Percentiles rank a stretch among this genome's conserved stretches.
These are phyloP conservation scores for Teratosphaeria viscida DNA, from an alignment of 2,329 filamentous ascomycete species.

Conservation along the genomic window DNA sequence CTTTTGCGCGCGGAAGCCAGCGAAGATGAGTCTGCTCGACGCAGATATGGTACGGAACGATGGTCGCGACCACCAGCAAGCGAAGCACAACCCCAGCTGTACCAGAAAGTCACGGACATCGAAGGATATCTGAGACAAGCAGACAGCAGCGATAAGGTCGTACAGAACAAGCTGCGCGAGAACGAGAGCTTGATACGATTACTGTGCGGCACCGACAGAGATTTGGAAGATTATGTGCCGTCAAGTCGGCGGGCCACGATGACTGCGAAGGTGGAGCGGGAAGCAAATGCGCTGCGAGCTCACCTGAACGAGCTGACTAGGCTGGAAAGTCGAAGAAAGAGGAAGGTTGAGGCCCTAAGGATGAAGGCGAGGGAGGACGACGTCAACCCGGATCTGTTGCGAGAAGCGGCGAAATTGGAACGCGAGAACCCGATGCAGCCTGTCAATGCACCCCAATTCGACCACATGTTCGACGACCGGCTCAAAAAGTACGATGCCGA, in stretches of 20 bases:
- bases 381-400: constrained; percentile 70
- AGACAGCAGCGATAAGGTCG: constrained; percentile 55
- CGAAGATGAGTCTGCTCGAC: constrained; percentile 66
- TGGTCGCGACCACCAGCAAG: constrained; percentile 66
- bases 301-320: constrained; percentile 76
- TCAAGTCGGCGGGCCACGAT: constrained; percentile 71
- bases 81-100: constrained; percentile 61
- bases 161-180: constrained; percentile 67
- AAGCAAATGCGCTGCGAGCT: constrained; percentile 65
- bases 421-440: constrained; percentile 74
- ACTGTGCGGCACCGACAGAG: constrained; percentile 67
- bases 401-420: constrained; percentile 75
- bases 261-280: constrained; percentile 67
- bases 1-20: constrained; percentile 68
- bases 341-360: constrained; percentile 67
- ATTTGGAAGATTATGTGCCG: constrained; percentile 79
- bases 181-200: constrained; percentile 66
- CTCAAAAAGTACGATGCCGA: constrained; percentile 76
- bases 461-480: constrained; percentile 76
- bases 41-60: constrained; percentile 74
- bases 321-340: constrained; percentile 68
- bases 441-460: constrained; percentile 82
- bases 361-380: constrained; percentile 79
- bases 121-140: constrained; percentile 75
- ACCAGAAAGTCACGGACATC: constrained; percentile 65